Conservation (phyloP, 2,329 filamentous ascomycete species). For the Mycosphaerella arachidis region DNA sequence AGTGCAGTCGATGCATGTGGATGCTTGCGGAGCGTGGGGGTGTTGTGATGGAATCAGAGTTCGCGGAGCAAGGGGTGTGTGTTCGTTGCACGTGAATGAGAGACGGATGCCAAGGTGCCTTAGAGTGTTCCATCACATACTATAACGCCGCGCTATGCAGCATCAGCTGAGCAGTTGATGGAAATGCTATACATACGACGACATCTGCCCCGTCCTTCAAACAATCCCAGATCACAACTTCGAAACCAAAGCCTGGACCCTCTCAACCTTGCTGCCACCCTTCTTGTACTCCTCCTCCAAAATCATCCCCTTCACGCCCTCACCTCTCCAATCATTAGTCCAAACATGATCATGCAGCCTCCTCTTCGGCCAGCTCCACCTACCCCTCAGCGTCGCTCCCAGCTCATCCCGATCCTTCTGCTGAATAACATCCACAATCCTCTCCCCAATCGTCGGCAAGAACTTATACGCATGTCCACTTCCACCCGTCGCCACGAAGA, state of each 20-base stretch:
- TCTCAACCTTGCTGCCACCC: neutral
- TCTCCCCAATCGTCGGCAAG: slow-evolving; percentile 54
- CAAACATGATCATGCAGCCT: slow-evolving; percentile 35
- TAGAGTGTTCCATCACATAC: neutral
- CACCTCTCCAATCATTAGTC: slow-evolving; percentile 38
- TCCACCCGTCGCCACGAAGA: slow-evolving; percentile 59
- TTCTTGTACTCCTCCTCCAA: slow-evolving; percentile 34
- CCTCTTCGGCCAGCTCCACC: slow-evolving; percentile 54
- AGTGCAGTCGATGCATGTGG: too few relatives aligned
- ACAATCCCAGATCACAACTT: neutral
- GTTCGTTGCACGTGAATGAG: too few relatives aligned
- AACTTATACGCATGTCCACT: slow-evolving; percentile 62
- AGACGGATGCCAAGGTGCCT: too few relatives aligned
- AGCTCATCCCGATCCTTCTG: slow-evolving; percentile 35
- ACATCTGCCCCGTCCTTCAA: neutral
- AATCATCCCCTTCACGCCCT: slow-evolving; percentile 33
- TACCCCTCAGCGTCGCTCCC: slow-evolving; percentile 51
- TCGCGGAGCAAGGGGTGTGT: too few relatives aligned
- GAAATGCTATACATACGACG: neutral
- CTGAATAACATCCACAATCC: slow-evolving; percentile 50
- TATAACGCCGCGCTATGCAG: neutral
- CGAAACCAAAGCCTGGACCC: neutral
- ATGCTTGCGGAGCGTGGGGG: too few relatives aligned
- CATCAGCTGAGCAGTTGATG: neutral
- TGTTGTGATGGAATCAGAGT: too few relatives aligned